Base-by-base conservation (phyloP, 2,329 filamentous ascomycete genomes). In the Aspergillus ibericus region DNA sequence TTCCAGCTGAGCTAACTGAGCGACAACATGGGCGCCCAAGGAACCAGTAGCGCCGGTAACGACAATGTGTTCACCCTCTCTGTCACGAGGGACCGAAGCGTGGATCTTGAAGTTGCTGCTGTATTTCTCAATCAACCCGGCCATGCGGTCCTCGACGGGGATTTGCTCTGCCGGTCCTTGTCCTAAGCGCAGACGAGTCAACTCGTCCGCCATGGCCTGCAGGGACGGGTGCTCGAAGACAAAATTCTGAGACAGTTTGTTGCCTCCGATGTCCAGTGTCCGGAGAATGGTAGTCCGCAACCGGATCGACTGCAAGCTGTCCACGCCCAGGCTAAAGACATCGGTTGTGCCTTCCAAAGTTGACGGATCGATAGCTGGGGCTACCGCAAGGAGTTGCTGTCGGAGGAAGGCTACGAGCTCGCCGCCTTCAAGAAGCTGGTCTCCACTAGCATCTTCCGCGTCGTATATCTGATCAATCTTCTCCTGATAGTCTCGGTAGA, bases 11-110 rank as follows among this genome's bases (percentile, higher is more conserved):
- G 85, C 71, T 3, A 86, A 73, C 18, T 78, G 70, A 34, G 79
- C 68, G 2, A 86, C 77, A 2, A 88, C 75, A 63, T 88, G 85
- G 0, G 84, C 79, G 0, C 88, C 88, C 0, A 90, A 76, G 1
- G 85, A 87, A 1, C 88, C 88, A 0, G 88, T 90, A 0, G 82
- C 82, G 1, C 88, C 88, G 0, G 87, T 50, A n/a, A 50, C 48
- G 15, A 50, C 29, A 12, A 50, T 22, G 15, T 35, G 48, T 7
- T 50, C 48, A 4, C 27, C 48, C 3, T 16, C 3, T 5, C 9
- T 32, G 4, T 50, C 48, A 12, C 48, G 32, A 20, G 16, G 20
- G 8, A 22, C 29, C 15, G 48, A 10, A 20, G 9, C 5, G 15
- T 50, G 48, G 6, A 15, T 4, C 18, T 36, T 65, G 50, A 75